Base-by-base conservation (phyloP, 768 basidiomycete genomes). In the Lentinula lateritia region DNA sequence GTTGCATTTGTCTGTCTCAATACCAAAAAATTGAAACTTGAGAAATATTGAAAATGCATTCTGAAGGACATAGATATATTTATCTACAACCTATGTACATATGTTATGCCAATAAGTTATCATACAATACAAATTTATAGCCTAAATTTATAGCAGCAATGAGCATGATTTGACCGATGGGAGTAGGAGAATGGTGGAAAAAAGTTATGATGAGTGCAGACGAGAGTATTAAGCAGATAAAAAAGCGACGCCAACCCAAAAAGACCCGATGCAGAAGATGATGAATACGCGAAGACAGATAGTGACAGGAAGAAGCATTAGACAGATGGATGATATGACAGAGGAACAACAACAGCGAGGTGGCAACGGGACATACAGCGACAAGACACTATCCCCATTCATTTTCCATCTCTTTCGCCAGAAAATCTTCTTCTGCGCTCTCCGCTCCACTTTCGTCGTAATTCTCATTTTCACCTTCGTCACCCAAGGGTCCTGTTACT, bases 341-440 rank as follows among this genome's bases (percentile, higher is more conserved):
- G 46, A 34, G 48, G 23, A 48, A 56, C 39, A 34, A 16, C 38
- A 34, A 43, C 43, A 43, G 42, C 13, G 36, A 20, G 1, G 12
- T 43, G 23, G 57, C 56, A 28, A 28, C 32, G 61, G 50, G 41
- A 54, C 56, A 55, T 46, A 56, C 55, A 41, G 16, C 50, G 42
- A 41, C 13, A 60, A 55, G 16, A 28, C 15, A 66, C 73, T 86
- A 92, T 83, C 89, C 87, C 84, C 81, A 84, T 62, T 91, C 89
- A 69, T 88, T 88, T 69, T 85, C 88, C 65, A 92, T 76, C 68
- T 89, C 91, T 42, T 86, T 80, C n/a, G 89, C 85, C n/a, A 92
- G 75, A 69, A 91, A 91, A 69, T 92, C 90, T 45, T 90, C 89
- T 4, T 89, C 89, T 1, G 82, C 80, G 1, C 84, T 84, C 0